A percentile compares a stretch with the other conserved stretches of the same genome.
Evolutionary conservation across 352 stramenopile genomes (phyloP).

Genomic region (Pythium grandisporangium): DNA sequence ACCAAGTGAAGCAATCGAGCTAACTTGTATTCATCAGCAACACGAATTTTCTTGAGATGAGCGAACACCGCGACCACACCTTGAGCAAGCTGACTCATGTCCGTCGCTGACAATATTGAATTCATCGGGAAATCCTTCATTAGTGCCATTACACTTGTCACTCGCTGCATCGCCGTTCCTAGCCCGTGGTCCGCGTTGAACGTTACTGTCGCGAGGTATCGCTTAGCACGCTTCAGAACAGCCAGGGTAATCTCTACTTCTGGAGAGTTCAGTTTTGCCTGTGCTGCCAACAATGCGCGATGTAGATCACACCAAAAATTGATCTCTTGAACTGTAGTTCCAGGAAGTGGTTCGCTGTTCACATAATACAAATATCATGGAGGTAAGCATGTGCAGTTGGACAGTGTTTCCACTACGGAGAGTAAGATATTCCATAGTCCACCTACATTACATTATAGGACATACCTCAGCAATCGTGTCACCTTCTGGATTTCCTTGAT

Average conservation of each 20-base stretch:
- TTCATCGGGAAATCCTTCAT: conserved; percentile 93
- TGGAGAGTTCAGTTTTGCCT: conserved; percentile 80
- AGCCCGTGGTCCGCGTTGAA: conserved; percentile 88
- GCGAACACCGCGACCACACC: conserved; percentile 77
- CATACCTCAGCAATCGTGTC: conserved; percentile 73
- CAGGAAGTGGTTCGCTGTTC: conserved; percentile 64
- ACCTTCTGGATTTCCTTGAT: conserved; percentile 95
- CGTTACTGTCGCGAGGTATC: conserved; percentile 87
- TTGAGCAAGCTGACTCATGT: conserved; percentile 77
- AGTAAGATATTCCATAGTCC: no score
- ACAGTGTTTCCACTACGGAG: no score
- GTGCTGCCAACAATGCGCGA: conserved; percentile 75
- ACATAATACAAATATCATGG: neutral
- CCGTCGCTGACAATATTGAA: conserved; percentile 84
- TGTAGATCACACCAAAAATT: conserved; percentile 94
- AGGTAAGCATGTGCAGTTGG: neutral
- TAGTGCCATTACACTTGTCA: conserved; percentile 86
- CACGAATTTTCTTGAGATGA: conserved; percentile 88
- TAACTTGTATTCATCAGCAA: conserved; percentile 84
- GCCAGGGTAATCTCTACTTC: conserved; percentile 89
- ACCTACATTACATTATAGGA: neutral
- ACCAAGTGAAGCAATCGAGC: conserved; percentile 68
- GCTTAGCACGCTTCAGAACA: conserved; percentile 88
- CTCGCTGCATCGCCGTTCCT: conserved; percentile 72
- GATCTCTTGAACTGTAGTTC: conserved; percentile 89